Evolutionary conservation across 2,329 filamentous ascomycete genomes (phyloP).

Genomic region (Zelopaecilomyces penicillatus): DNA sequence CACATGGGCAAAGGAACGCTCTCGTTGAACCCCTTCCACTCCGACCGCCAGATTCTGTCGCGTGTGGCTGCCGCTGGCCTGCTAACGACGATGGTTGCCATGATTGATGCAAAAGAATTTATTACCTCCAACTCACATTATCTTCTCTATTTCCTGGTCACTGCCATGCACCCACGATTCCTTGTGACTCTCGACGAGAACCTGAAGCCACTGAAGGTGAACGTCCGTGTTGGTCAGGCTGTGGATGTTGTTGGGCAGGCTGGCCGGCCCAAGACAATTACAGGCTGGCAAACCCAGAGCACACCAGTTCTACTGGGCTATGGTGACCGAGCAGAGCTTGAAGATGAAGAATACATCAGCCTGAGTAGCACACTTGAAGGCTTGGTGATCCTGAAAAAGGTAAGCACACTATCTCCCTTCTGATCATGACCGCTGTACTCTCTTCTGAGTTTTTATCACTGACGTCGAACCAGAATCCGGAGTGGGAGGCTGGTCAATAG

Average conservation of each 20-base stretch:
- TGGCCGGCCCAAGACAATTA: slow-evolving; percentile 96
- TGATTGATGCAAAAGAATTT: slow-evolving; percentile 92
- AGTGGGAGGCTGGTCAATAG: slow-evolving; percentile 33
- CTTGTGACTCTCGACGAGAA: slow-evolving; percentile 93
- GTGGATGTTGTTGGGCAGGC: slow-evolving; percentile 97
- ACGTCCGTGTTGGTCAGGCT: slow-evolving; percentile 93
- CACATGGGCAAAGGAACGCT: slow-evolving; percentile 99
- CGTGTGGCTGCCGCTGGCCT: slow-evolving; percentile 84
- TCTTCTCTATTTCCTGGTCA: slow-evolving; percentile 93
- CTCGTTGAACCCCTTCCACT: slow-evolving; percentile 97
- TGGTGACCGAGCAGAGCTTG: slow-evolving; percentile 90
- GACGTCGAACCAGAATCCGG: slow-evolving; percentile 24
- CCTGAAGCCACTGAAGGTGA: slow-evolving; percentile 86
- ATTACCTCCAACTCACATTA: slow-evolving; percentile 67
- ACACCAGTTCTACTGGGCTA: slow-evolving; percentile 94
- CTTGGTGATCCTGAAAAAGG: slow-evolving; percentile 93
- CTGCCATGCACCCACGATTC: slow-evolving; percentile 94
- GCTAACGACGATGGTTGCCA: slow-evolving; percentile 79
- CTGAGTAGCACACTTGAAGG: slow-evolving; percentile 88
- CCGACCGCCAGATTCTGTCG: slow-evolving; percentile 90
- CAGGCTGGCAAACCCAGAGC: slow-evolving; percentile 98
- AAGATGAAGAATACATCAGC: slow-evolving; percentile 95
- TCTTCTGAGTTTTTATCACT: too few relatives aligned
- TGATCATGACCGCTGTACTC: too few relatives aligned
- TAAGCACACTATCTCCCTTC: slow-evolving; percentile 36